phyloP scores from a whole-genome alignment of 1,139 yeast species.

The Geotrichum klebahnii region DNA sequence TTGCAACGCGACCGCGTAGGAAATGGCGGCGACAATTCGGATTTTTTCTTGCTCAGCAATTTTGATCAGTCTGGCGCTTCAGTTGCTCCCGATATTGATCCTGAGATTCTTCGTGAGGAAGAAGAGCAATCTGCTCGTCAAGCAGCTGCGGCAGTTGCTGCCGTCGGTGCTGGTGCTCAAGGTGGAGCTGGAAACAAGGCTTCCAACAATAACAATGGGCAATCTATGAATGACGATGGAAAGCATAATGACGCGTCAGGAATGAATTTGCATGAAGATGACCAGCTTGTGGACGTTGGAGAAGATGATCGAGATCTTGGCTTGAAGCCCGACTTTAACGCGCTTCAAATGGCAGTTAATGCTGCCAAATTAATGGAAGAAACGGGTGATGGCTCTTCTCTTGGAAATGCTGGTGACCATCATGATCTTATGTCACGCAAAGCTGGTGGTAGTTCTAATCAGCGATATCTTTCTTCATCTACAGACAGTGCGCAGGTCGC shows the following conservation, averaged over 20 bases:
- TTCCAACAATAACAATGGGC: background rate
- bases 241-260: slow-evolving; percentile 19
- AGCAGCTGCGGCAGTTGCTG: slow-evolving; percentile 14
- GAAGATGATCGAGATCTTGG: slow-evolving; percentile 4
- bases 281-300: slow-evolving; percentile 7
- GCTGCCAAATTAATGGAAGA: slow-evolving; percentile 17
- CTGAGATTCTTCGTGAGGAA: slow-evolving; percentile 34
- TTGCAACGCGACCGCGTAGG: slow-evolving; percentile 2
- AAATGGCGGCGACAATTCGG: slow-evolving; percentile 16
- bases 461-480: background rate
- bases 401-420: too few species aligned
- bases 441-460: background rate
- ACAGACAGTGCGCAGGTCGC: slow-evolving; percentile 11
- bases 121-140: slow-evolving; percentile 19
- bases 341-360: slow-evolving; percentile 21
- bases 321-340: slow-evolving; percentile 20
- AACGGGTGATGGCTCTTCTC: slow-evolving; percentile 3
- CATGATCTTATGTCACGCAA: slow-evolving; percentile 9
- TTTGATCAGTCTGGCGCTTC: slow-evolving; percentile 20
- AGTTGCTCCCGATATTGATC: slow-evolving; percentile 35
- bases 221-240: background rate
- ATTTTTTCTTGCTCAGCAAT: slow-evolving; percentile 17
- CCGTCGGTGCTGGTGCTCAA: background rate
- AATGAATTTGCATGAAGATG: slow-evolving; percentile 4
- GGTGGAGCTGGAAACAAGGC: background rate